Conservation (phyloP, 2,329 filamentous ascomycete genomes). For the Hypoxylon sp. region DNA sequence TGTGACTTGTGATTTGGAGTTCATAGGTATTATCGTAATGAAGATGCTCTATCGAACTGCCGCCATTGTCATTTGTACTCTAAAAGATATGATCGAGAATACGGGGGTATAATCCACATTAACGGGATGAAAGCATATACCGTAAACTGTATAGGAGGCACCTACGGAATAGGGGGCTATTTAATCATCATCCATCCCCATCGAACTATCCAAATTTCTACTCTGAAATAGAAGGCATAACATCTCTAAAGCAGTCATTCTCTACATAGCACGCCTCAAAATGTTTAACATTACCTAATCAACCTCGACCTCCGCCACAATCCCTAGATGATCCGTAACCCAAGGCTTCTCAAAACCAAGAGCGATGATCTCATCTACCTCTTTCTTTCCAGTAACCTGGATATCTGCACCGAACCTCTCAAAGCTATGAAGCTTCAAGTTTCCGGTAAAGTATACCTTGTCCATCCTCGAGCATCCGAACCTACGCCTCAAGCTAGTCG, state of each 20-base stretch:
- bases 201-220: neutral
- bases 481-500: constrained; percentile 55
- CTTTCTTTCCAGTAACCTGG: constrained; percentile 55
- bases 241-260: neutral
- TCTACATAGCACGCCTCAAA: neutral
- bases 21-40: neutral
- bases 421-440: constrained; percentile 53
- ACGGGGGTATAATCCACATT: neutral
- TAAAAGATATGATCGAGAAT: neutral
- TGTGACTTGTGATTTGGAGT: neutral
- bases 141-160: neutral
- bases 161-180: neutral
- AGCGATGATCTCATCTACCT: constrained; percentile 44
- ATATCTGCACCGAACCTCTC: constrained; percentile 63
- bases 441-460: constrained; percentile 62
- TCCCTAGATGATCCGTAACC: constrained; percentile 65
- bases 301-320: constrained; percentile 55
- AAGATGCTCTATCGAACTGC: neutral
- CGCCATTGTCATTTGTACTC: neutral
- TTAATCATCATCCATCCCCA: neutral
- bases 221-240: neutral
- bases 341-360: constrained; percentile 59
- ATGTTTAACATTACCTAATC: neutral
- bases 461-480: constrained; percentile 68
- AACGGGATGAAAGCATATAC: neutral